Evolutionary conservation across 2,329 filamentous ascomycete genomes (phyloP).

Genomic region (Tolypocladium nubicola): DNA sequence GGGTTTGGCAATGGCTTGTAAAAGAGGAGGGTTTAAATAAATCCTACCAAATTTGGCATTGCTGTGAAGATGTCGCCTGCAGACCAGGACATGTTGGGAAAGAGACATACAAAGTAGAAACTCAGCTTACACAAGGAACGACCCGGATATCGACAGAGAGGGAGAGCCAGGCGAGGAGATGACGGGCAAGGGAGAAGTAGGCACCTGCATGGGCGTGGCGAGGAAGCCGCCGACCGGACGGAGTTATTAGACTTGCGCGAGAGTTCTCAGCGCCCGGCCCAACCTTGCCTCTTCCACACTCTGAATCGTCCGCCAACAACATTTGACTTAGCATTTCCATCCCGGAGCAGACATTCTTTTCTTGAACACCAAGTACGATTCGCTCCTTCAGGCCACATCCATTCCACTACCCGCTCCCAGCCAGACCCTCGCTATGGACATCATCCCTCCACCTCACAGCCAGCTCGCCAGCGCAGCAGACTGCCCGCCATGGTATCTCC

Average conservation of each 20-base stretch:
- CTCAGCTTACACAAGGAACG: neutral
- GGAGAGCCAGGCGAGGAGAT: neutral
- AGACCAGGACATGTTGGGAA: neutral
- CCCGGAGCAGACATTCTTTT: neutral
- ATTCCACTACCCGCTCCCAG: neutral
- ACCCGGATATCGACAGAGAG: neutral
- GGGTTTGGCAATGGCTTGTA: too few species aligned
- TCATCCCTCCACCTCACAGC: neutral
- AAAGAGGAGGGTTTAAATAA: neutral
- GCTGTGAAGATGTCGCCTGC: neutral
- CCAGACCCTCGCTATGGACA: neutral
- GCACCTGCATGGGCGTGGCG: neutral
- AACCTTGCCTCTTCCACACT: neutral
- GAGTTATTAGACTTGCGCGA: neutral
- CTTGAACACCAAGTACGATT: neutral
- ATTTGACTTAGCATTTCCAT: constrained; percentile 1
- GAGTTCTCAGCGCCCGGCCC: neutral
- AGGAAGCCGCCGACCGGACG: neutral
- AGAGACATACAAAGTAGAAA: neutral
- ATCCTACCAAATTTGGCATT: neutral
- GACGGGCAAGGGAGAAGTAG: neutral
- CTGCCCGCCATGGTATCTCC: neutral
- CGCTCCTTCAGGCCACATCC: neutral
- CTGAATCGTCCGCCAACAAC: neutral
- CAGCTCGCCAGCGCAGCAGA: neutral